phyloP scores from a whole-genome alignment of 768 basidiomycete genomes.

The Boletus subparvulus region DNA sequence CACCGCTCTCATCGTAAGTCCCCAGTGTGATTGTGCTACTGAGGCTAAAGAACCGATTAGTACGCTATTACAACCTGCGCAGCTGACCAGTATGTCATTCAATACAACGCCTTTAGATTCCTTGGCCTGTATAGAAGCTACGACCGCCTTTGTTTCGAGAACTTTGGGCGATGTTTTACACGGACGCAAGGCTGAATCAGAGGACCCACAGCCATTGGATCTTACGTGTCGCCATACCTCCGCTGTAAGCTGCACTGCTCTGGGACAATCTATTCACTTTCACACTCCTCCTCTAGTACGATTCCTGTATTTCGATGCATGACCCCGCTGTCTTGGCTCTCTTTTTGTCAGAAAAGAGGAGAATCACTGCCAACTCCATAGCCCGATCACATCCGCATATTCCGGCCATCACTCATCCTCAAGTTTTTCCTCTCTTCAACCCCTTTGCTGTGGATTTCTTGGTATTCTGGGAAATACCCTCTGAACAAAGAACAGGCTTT shows the following conservation, averaged over 20 bases:
- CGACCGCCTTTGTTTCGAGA: constrained; percentile 48
- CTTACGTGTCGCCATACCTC: constrained; percentile 50
- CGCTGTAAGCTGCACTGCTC: constrained; percentile 37
- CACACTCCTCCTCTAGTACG: constrained; percentile 6
- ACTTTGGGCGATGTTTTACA: constrained; percentile 53
- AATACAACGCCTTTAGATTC: constrained; percentile 41
- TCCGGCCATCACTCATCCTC: constrained; percentile 45
- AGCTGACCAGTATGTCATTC: constrained; percentile 47
- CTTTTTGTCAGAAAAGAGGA: constrained; percentile 52
- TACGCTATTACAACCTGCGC: constrained; percentile 43
- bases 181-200: constrained; percentile 40
- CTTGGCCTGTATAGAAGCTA: constrained; percentile 40
- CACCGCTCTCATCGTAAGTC: constrained; percentile 45
- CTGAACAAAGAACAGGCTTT: constrained; percentile 60
- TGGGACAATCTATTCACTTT: background rate
- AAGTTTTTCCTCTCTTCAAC: constrained; percentile 80
- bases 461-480: constrained; percentile 73
- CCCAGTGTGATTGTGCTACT: background rate
- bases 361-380: constrained; percentile 37
- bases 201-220: constrained; percentile 53
- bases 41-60: constrained; percentile 33
- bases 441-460: constrained; percentile 71
- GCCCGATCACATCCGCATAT: constrained; percentile 54
- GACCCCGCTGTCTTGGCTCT: constrained; percentile 38
- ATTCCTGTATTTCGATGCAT: constrained; percentile 17